Percentiles rank a stretch among this genome's conserved stretches.
These are phyloP conservation scores for Apiotrichum mycotoxinovorans DNA, from an alignment of 1,284 basidiomycete genomes.

Conservation along the genomic window DNA sequence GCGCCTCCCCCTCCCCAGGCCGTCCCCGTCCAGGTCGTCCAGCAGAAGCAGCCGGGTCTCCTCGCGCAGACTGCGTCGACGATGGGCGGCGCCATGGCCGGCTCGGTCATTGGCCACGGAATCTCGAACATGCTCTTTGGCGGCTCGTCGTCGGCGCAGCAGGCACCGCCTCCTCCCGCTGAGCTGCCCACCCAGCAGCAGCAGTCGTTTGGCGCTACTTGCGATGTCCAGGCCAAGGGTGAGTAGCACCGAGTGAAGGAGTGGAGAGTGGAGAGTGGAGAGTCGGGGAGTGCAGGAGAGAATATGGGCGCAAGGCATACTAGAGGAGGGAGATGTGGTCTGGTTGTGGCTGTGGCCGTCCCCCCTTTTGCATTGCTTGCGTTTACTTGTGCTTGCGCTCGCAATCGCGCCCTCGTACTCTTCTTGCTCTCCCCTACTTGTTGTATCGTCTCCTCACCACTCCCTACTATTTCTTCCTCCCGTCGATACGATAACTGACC, in stretches of 20 bases:
- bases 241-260: slow-evolving; percentile 17
- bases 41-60: slow-evolving; percentile 38
- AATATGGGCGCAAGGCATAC: too few species aligned
- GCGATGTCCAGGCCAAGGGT: slow-evolving; percentile 57
- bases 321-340: too few species aligned
- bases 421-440: too few species aligned
- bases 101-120: slow-evolving; percentile 57
- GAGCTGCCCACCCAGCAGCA: slow-evolving; percentile 41
- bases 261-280: background rate
- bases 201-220: slow-evolving; percentile 44
- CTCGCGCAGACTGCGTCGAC: slow-evolving; percentile 55
- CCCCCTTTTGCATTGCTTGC: too few species aligned
- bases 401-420: too few species aligned
- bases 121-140: slow-evolving; percentile 58
- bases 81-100: slow-evolving; percentile 56
- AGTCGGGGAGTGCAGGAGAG: too few species aligned
- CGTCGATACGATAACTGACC: background rate
- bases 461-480: background rate
- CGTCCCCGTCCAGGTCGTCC: slow-evolving; percentile 12
- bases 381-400: too few species aligned
- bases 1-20: slow-evolving; percentile 23
- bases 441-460: too few species aligned
- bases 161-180: slow-evolving; percentile 43
- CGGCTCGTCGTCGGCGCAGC: slow-evolving; percentile 40
- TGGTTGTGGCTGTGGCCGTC: too few species aligned